phyloP scores from a whole-genome alignment of 306 rosid species.

The Lathyrus oleraceus region DNA sequence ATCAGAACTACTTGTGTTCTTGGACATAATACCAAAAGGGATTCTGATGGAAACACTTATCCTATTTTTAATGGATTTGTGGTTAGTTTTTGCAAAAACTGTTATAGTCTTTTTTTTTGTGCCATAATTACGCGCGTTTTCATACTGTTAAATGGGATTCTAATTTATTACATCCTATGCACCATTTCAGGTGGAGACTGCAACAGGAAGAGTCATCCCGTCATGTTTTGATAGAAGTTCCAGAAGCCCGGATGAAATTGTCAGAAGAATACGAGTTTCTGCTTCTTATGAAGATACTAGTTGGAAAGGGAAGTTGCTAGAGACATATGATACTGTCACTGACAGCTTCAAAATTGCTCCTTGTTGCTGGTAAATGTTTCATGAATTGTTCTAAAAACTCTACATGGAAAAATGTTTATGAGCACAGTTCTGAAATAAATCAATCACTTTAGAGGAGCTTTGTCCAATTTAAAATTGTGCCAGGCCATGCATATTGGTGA shows the following conservation, averaged over 20 bases:
- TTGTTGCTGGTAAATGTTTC: conserved; percentile 66
- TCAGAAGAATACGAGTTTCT: conserved; percentile 77
- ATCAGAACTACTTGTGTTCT: conserved; percentile 71
- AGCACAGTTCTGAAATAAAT: conserved; percentile 14
- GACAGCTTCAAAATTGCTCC: conserved; percentile 73
- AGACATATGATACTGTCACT: conserved; percentile 71
- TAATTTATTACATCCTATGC: not conserved
- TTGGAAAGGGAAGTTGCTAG: conserved; percentile 69
- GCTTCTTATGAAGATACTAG: conserved; percentile 57
- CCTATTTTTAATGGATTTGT: conserved; percentile 72
- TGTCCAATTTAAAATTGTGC: conserved; percentile 5
- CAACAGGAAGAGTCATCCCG: conserved; percentile 61
- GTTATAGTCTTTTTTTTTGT: no score
- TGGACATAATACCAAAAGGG: conserved; percentile 74
- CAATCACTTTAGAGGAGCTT: conserved; percentile 9
- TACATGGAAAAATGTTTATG: not conserved
- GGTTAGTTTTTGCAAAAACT: conserved; percentile 47
- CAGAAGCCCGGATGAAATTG: conserved; percentile 82
- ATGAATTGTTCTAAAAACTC: conserved; percentile 24
- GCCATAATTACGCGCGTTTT: no score
- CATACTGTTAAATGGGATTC: no score
- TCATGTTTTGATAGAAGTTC: conserved; percentile 67
- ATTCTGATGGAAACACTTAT: conserved; percentile 51
- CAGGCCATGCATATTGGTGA: conserved; percentile 27
- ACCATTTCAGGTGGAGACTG: conserved; percentile 63